Conservation (phyloP, 2,329 filamentous ascomycete genomes). For the Chalaropsis ovoidea region DNA sequence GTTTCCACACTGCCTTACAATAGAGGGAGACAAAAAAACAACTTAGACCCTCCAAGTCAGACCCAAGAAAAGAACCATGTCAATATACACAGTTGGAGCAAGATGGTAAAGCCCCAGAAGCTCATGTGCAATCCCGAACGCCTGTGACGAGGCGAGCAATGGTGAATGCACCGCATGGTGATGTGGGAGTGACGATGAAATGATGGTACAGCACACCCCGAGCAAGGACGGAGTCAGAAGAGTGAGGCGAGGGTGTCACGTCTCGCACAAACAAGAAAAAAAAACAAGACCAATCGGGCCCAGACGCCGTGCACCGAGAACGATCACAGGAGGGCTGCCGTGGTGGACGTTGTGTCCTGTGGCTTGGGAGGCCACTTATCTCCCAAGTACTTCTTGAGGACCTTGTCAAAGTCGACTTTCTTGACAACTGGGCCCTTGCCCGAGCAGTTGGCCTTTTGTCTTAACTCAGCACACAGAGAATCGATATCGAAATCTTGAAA, state of each 20-base stretch:
- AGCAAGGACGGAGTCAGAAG: not conserved
- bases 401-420: constrained; percentile 75
- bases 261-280: not conserved
- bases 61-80: not conserved
- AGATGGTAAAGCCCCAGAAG: not conserved
- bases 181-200: not conserved
- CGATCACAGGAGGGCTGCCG: not conserved
- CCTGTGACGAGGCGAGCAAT: not conserved
- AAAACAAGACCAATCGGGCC: not conserved
- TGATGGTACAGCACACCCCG: not conserved
- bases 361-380: constrained; percentile 29
- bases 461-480: constrained; percentile 79
- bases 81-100: not conserved
- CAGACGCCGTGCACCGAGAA: not conserved
- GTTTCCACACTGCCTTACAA: not conserved
- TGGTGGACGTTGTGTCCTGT: not conserved
- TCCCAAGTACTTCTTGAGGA: constrained; percentile 56
- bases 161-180: not conserved
- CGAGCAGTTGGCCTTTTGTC: constrained; percentile 92
- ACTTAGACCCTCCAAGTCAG: not conserved
- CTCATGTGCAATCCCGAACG: not conserved
- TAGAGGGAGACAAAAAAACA: not conserved
- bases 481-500: constrained; percentile 91
- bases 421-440: constrained; percentile 82
- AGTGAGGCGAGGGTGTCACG: not conserved